Evolutionary conservation across 495 filamentous ascomycete species (phyloP).

Genomic region (Tricharina praecox): DNA sequence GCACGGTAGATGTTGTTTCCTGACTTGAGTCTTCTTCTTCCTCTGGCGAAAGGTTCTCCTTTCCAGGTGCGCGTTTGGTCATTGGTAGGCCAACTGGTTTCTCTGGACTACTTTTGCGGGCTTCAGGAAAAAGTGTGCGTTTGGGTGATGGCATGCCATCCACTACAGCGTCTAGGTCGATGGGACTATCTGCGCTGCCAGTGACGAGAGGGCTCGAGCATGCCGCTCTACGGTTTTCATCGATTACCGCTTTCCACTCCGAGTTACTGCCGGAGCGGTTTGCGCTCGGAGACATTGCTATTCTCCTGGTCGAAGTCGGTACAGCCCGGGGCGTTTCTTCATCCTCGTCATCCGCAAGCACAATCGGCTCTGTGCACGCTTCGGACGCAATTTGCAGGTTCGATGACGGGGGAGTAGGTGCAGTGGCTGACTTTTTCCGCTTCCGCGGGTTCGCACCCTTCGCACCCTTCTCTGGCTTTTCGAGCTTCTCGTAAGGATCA

Average conservation of each 20-base stretch:
- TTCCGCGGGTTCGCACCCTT: slow-evolving; percentile 32
- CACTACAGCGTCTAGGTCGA: slow-evolving; percentile 42
- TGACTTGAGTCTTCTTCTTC: too few relatives aligned
- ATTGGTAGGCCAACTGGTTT: slow-evolving; percentile 19
- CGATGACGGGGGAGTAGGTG: slow-evolving; percentile 24
- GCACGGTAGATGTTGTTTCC: slow-evolving; percentile 26
- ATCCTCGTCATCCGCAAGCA: slow-evolving; percentile 20
- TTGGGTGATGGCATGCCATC: slow-evolving; percentile 41
- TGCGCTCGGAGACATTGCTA: slow-evolving; percentile 26
- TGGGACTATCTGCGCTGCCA: slow-evolving; percentile 49
- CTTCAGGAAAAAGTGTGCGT: slow-evolving; percentile 55
- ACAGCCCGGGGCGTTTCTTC: slow-evolving; percentile 23
- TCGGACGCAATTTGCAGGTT: slow-evolving; percentile 11
- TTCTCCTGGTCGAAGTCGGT: slow-evolving; percentile 5
- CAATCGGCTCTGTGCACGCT: slow-evolving; percentile 21
- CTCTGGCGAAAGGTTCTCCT: slow-evolving; percentile 34
- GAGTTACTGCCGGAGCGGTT: slow-evolving; percentile 24
- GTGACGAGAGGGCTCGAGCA: slow-evolving; percentile 53
- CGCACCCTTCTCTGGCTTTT: too few relatives aligned
- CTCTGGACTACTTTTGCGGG: slow-evolving; percentile 9
- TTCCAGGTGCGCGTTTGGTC: slow-evolving; percentile 24
- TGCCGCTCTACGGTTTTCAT: slow-evolving; percentile 44
- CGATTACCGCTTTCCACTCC: slow-evolving; percentile 38
- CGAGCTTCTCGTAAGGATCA: too few relatives aligned
- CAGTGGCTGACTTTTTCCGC: slow-evolving; percentile 29